Base-by-base conservation (phyloP, 2,329 filamentous ascomycete genomes). In the Calonectria crousiana region DNA sequence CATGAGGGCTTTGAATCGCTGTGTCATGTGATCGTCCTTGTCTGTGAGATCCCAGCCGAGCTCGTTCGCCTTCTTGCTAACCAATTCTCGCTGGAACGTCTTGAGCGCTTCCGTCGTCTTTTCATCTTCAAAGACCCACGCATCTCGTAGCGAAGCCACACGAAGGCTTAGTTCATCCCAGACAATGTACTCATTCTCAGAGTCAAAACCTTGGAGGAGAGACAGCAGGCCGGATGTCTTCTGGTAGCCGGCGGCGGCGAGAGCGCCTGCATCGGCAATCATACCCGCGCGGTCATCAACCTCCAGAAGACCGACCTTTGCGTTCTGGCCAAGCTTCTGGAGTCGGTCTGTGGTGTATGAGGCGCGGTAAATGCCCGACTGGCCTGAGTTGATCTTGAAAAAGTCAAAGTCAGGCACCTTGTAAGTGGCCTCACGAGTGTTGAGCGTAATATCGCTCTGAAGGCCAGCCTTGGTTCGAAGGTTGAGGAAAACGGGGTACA, bases 381-480 rank as follows among this genome's bases (percentile, higher is more conserved):
- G 96, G 83, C 98, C 95, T 20, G 96, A 95, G 82, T 98, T 98
- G 75, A 98, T 88, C 89, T 98, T 98, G 92, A 94, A 98, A 87
- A 98, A 98, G 81, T 98, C 95, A 67, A 93, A 87, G 81, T 94
- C 91, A 26, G 94, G 91, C 32, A 98, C 84, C 86, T 95, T 93
- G 87, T 97, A 95, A 75, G 93, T 91, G 62, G 89, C 90, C 85
- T 98, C 95, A 49, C 96, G 93, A 28, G 80, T 78, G 26, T 77
- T 81, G 47, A 85, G 77, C 60, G 95, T 94, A 49, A 96, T 87
- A 49, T 92, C 90, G 82, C 96, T 93, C 78, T 98, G 91, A 52
- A 98, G 86, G 32, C 95, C 95, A n/a, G 94, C 90, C 85, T 95
- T 94, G 44, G 95, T 96, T 73, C 94, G 93, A 60, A 98, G 89